Evolutionary conservation across 2,329 filamentous ascomycete genomes (phyloP).

Genomic region (Fusarium floridanum): DNA sequence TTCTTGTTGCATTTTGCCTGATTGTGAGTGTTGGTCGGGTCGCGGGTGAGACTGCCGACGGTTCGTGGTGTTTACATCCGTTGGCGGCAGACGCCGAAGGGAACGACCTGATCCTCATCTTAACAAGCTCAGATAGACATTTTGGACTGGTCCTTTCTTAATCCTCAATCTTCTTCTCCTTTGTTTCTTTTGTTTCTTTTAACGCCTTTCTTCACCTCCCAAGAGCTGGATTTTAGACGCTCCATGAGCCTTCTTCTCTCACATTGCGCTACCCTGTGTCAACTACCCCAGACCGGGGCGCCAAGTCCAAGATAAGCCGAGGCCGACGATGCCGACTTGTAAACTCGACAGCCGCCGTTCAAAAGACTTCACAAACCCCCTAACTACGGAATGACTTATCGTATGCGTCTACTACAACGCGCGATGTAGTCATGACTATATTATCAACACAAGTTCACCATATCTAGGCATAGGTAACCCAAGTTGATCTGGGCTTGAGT

Average conservation of each 20-base stretch:
- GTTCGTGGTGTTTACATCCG: constrained; percentile 5
- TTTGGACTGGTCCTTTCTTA: neutral
- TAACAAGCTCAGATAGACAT: neutral
- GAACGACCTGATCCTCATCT: neutral
- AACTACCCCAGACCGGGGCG: too few relatives aligned
- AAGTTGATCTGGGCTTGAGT: too few relatives aligned
- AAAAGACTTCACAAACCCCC: too few relatives aligned
- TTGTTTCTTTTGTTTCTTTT: neutral
- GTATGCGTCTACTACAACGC: too few relatives aligned
- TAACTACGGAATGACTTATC: too few relatives aligned
- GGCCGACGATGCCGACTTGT: too few relatives aligned
- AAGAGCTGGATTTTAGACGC: neutral
- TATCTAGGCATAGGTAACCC: too few relatives aligned
- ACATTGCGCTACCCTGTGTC: neutral
- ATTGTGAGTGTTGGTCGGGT: constrained; percentile 9
- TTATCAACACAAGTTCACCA: too few relatives aligned
- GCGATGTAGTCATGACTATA: rapidly evolving
- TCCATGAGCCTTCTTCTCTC: neutral
- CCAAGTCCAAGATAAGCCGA: too few relatives aligned
- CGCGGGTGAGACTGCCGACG: constrained; percentile 22
- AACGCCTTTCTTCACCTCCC: neutral
- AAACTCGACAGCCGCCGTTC: too few relatives aligned
- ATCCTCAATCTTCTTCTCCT: neutral
- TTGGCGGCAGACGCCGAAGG: neutral
- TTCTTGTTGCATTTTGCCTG: constrained; percentile 4